Conservation (phyloP, 768 basidiomycete genomes). For the Mycena indigotica region DNA sequence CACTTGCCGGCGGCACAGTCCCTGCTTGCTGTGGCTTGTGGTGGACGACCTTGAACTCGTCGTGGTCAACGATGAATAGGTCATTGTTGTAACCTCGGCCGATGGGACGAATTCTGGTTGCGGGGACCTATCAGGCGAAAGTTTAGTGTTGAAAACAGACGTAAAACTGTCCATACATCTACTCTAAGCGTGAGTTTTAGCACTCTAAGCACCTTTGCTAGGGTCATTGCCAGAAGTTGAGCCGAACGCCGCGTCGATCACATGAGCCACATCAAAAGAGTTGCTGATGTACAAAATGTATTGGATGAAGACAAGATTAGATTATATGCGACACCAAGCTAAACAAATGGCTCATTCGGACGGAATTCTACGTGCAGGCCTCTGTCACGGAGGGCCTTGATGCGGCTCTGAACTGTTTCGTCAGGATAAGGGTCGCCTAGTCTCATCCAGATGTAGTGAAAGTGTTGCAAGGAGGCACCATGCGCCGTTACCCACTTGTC, state of each 20-base stretch:
- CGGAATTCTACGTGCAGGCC: slow-evolving; percentile 8
- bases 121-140: neutral
- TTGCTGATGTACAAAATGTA: too few species aligned
- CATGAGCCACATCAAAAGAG: too few species aligned
- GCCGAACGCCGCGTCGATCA: too few species aligned
- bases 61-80: slow-evolving; percentile 2
- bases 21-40: neutral
- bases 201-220: neutral
- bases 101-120: neutral
- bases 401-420: neutral
- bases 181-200: neutral
- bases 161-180: neutral
- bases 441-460: neutral
- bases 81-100: slow-evolving; percentile 14
- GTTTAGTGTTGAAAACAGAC: neutral
- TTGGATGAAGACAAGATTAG: too few species aligned
- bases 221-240: too few species aligned
- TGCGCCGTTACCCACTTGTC: neutral
- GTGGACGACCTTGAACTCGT: neutral
- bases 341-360: too few species aligned
- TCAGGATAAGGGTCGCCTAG: neutral
- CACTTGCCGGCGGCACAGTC: slow-evolving; percentile 1
- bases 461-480: neutral
- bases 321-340: too few species aligned
- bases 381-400: slow-evolving; percentile 1